These are phyloP conservation scores for Aphanomyces cochlioides DNA, from an alignment of 352 stramenopile species.

Conservation along the genomic window DNA sequence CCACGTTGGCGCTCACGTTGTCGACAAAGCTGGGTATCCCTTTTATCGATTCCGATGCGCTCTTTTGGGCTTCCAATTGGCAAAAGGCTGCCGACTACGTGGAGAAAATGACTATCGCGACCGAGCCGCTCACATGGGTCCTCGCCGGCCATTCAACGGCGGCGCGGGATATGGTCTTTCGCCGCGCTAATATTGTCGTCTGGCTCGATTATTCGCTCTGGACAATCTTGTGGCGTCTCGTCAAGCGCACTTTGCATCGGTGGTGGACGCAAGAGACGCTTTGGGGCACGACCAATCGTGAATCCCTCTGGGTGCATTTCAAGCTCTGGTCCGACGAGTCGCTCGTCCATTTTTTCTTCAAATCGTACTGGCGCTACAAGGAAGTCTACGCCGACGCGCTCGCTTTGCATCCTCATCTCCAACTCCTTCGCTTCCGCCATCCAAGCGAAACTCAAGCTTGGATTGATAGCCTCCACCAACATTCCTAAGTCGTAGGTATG, in stretches of 20 bases:
- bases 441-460: not conserved
- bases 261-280: constrained; percentile 19
- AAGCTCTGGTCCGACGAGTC: constrained; percentile 18
- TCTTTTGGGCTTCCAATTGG: constrained; percentile 13
- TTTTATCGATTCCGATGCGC: constrained; percentile 20
- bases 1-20: not conserved
- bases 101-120: not conserved
- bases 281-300: constrained; percentile 13
- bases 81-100: constrained; percentile 13
- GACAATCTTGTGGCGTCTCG: constrained; percentile 4
- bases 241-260: not conserved
- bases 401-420: not conserved
- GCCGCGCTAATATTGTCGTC: constrained; percentile 4
- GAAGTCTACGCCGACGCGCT: not conserved
- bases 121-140: not conserved
- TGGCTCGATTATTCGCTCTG: constrained; percentile 20
- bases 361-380: not conserved
- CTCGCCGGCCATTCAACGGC: not conserved
- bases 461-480: not conserved
- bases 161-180: not conserved
- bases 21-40: not conserved
- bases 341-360: constrained; percentile 13
- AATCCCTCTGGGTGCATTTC: constrained; percentile 7
- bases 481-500: too few species aligned
- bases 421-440: not conserved